Evolutionary conservation across 495 filamentous ascomycete genomes (phyloP), one percentile per base, ranked within the genome.

Genomic region (Clavariopsis aquatica): DNA sequence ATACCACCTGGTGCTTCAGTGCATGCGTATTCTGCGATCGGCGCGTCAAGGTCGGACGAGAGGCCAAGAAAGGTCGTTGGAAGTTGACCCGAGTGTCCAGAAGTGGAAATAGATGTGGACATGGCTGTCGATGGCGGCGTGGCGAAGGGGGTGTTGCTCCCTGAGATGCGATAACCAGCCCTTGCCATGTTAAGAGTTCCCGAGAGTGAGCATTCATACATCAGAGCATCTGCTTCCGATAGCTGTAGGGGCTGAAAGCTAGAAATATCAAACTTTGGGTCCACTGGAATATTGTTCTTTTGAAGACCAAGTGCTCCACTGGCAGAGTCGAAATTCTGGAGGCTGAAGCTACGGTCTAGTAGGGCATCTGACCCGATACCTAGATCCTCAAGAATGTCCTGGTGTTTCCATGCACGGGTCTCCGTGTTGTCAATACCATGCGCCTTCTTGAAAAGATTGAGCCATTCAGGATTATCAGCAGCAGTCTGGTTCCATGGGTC

Each of bases 401-500:
- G 63, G 3, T 43, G 28, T 17, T 56, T 38, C 45, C 34, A 27
- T 5, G 45, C 59, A 9, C 19, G 45, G 13, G 60, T 56, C 4
- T 17, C 26, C 12, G 23, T 38, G 20, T 22, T 47, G 5, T 49
- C 36, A 28, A 75, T 45, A 12, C 73, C 72, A 53, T 74, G 73
- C 17, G 70, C 72, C 55, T 78, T 72, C 60, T 78, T 78, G 68
- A 78, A 78, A 28, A 78, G 57, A 17, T 60, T 62, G 10, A 78
- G 69, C 76, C 76, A 78, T 47, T 78, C 76, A 0, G 72, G 70
- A 57, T 77, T 78, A 57, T 78, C 76, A 1, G 76, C 76, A 1
- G 76, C 73, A 1, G 76, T 78, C 65, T 77, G 75, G 59, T 78
- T 76, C 76, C 75, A 77, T 2, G 66, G 26, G 53, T 78, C 76